Evolutionary conservation across 1,284 basidiomycete species (phyloP).

Genomic region (Wallemia mellicola): DNA sequence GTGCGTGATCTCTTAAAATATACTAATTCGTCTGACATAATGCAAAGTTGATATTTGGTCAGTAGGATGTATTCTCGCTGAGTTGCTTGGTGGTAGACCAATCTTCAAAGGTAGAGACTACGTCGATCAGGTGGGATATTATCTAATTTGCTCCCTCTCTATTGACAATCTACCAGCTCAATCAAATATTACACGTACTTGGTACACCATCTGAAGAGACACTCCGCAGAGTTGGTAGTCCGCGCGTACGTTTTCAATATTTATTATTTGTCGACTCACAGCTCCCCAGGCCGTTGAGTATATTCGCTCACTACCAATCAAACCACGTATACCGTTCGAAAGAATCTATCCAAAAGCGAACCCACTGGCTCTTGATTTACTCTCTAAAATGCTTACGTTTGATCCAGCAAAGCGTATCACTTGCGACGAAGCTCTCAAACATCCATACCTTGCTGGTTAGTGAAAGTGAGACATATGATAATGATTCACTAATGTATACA

Average conservation of each 20-base stretch:
- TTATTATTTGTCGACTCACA: not conserved
- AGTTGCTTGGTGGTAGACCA: slow-evolving; percentile 80
- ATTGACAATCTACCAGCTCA: slow-evolving; percentile 42
- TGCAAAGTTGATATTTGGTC: slow-evolving; percentile 99
- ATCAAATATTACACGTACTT: slow-evolving; percentile 89
- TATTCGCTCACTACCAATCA: slow-evolving; percentile 88
- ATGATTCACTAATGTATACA: not conserved
- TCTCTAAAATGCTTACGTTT: slow-evolving; percentile 73
- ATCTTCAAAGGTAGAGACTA: slow-evolving; percentile 96
- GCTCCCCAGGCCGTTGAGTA: slow-evolving; percentile 20
- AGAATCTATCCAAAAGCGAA: slow-evolving; percentile 79
- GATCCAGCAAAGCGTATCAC: slow-evolving; percentile 85
- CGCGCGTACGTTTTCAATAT: slow-evolving; percentile 25
- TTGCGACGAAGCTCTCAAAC: slow-evolving; percentile 78
- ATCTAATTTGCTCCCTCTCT: not conserved
- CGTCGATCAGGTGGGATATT: slow-evolving; percentile 11
- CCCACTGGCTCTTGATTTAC: slow-evolving; percentile 69
- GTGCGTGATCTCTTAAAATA: too few species aligned
- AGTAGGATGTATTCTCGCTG: slow-evolving; percentile 89
- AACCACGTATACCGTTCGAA: slow-evolving; percentile 68
- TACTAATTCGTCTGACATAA: too few species aligned
- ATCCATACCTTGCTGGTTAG: slow-evolving; percentile 35
- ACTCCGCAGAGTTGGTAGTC: slow-evolving; percentile 71
- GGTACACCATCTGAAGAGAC: slow-evolving; percentile 94
- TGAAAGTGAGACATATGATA: not conserved